Base-by-base conservation (phyloP, 305 asterid species). In the Solanum hybrid region DNA sequence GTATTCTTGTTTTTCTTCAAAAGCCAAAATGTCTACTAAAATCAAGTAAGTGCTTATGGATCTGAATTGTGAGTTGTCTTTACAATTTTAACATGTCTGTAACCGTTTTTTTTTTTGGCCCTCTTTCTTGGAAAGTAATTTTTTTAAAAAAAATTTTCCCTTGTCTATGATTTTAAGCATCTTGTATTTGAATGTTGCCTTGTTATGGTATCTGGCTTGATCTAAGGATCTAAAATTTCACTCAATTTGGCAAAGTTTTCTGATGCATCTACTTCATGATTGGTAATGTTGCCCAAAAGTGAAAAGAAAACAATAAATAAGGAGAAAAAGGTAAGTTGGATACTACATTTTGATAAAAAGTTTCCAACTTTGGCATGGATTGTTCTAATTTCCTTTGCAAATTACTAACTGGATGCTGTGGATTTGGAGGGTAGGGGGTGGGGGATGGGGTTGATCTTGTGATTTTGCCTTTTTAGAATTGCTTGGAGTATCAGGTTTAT, bases 11-110 rank as follows among this genome's bases (percentile, higher is more conserved):
- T 83, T 83, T 0, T 84, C 74, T 18, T 84, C 74, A 31, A 28
- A 40, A 5, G 18, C 5, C 91, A 87, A 82, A 91, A 95, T 95
- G 96, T 91, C 95, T 91, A 86, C 94, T 92, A 93, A 94, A 91
- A 87, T 95, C 92, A 95, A 91, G 97, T 95, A 89, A 94, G 95
- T 92, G 7, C 14, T 12, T 1, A 42, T 37, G 78, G 64, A 79
- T 79, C 73, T 86, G 83, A 88, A 57, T 22, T 87, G 9, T 29
- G 9, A 3, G 74, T 75, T 40, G 37, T 87, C 67, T 74, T 57
- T 87, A 26, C 31, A 73, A 28, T 31, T 42, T 39, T 39, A 29
- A 33, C 40, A 29, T 6, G 24, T 40, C n/a, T 75, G 31, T 46
- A 78, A 39, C 85, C 29, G 71, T 13, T 67, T 6, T 61, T 61